Evolutionary conservation across 225 moss, liverwort and hornwort genomes (phyloP).

Genomic region (Marchantia paleacea): DNA sequence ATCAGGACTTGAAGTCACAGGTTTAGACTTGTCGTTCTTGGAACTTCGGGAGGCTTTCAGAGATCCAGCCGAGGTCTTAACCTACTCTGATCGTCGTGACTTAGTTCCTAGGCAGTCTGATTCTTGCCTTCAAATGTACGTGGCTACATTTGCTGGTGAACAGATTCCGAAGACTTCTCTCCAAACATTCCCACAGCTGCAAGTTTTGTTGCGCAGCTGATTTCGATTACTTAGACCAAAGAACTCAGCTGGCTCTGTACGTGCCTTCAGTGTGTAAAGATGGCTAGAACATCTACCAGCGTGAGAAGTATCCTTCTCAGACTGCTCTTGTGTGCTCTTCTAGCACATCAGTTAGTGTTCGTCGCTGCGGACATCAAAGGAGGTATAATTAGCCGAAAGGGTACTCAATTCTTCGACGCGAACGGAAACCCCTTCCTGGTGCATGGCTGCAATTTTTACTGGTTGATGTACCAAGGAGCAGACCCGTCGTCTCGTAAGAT

Average conservation of each 20-base stretch:
- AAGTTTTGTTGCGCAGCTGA: background rate
- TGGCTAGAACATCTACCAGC: background rate
- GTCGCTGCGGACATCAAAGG: conserved; percentile 1
- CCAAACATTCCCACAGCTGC: background rate
- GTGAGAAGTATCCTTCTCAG: background rate
- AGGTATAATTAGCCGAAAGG: conserved; percentile 19
- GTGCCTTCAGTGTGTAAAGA: background rate
- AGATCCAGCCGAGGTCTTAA: background rate
- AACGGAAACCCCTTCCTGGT: conserved; percentile 51
- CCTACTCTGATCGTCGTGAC: background rate
- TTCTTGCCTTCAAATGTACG: background rate
- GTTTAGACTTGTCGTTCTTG: background rate
- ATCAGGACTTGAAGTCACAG: background rate
- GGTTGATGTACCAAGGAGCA: conserved; percentile 55
- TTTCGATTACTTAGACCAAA: background rate
- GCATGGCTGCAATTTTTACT: conserved; percentile 78
- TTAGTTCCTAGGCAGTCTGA: background rate
- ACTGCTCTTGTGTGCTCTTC: background rate
- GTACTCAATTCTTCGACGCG: conserved; percentile 15
- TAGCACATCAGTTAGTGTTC: background rate
- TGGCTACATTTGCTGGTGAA: background rate
- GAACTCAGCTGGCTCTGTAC: background rate
- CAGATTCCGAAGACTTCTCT: background rate
- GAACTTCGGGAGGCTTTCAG: background rate
- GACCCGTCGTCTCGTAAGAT: conserved; percentile 41